Percentiles rank a stretch among this genome's conserved stretches.
These are phyloP conservation scores for Penicillium antarcticum DNA, from an alignment of 495 filamentous ascomycete species.

Conservation along the genomic window DNA sequence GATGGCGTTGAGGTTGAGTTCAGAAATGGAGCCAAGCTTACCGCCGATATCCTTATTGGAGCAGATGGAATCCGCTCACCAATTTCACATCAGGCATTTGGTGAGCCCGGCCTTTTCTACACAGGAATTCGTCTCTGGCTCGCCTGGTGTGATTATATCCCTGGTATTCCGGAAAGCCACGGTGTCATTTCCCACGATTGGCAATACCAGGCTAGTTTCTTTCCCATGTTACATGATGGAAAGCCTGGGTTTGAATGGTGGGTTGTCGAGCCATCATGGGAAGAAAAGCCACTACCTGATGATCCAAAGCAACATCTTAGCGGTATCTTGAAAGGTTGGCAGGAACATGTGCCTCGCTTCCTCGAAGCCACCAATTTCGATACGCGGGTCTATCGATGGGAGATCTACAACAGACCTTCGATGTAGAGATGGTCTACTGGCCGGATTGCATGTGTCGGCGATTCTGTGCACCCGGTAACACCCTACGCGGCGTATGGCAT, in stretches of 20 bases:
- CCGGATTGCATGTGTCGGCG: constrained; percentile 13
- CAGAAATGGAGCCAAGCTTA: constrained; percentile 6
- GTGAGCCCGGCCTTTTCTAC: constrained; percentile 13
- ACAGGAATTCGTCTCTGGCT: constrained; percentile 17
- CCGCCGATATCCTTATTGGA: constrained; percentile 15
- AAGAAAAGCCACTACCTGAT: constrained; percentile 13
- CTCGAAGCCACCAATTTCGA: constrained; percentile 14
- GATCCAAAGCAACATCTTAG: constrained; percentile 13
- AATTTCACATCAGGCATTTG: constrained; percentile 17
- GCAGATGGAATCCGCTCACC: constrained; percentile 17
- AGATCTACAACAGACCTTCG: constrained; percentile 17
- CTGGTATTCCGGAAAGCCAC: constrained; percentile 5
- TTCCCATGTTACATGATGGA: constrained; percentile 17
- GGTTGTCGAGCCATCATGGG: constrained; percentile 19
- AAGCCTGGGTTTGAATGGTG: constrained; percentile 22
- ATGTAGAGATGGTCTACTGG: constrained; percentile 19
- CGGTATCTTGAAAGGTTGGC: constrained; percentile 13
- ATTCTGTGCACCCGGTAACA: constrained; percentile 19
- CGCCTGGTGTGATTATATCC: constrained; percentile 18
- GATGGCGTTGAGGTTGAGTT: constrained; percentile 8
- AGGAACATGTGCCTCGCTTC: constrained; percentile 15
- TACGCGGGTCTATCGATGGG: constrained; percentile 18
- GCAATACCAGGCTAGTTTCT: constrained; percentile 18
- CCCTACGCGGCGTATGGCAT: constrained; percentile 24
- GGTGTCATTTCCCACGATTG: constrained; percentile 14